Evolutionary conservation across 73 alveolate genomes (phyloP).

Genomic region (Tetrahymena borealis): DNA sequence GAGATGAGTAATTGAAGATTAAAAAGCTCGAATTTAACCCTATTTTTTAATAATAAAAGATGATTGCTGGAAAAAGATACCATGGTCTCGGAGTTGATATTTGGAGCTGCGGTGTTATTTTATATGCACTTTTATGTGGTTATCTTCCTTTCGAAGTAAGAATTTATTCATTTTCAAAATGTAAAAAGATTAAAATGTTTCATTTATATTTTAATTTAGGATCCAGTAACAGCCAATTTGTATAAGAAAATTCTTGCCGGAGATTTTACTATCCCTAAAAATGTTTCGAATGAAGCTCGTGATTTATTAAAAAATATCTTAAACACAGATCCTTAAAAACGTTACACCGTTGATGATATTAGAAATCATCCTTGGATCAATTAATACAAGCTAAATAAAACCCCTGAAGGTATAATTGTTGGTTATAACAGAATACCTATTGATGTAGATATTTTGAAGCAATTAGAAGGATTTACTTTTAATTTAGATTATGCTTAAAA

Average conservation of each 20-base stretch:
- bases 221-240: conserved; percentile 66
- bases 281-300: conserved; percentile 53
- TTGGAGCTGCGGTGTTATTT: conserved; percentile 79
- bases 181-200: too few species aligned
- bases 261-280: conserved; percentile 58
- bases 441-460: conserved; percentile 38
- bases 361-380: conserved; percentile 65
- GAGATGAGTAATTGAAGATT: background rate
- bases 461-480: conserved; percentile 53
- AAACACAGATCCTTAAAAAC: conserved; percentile 68
- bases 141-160: conserved; percentile 73
- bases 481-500: conserved; percentile 50
- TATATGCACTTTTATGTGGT: conserved; percentile 83
- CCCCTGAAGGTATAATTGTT: conserved; percentile 40
- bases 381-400: conserved; percentile 37
- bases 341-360: conserved; percentile 70
- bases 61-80: conserved; percentile 78
- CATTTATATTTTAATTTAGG: too few species aligned
- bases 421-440: conserved; percentile 49
- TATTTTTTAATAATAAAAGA: too few species aligned
- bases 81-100: conserved; percentile 65
- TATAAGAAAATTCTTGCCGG: conserved; percentile 79
- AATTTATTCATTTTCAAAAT: too few species aligned
- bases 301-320: conserved; percentile 70
- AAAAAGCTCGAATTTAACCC: too few species aligned